Evolutionary conservation across 2,329 filamentous ascomycete species (phyloP).

Genomic region (Scolecobasidium constrictum): DNA sequence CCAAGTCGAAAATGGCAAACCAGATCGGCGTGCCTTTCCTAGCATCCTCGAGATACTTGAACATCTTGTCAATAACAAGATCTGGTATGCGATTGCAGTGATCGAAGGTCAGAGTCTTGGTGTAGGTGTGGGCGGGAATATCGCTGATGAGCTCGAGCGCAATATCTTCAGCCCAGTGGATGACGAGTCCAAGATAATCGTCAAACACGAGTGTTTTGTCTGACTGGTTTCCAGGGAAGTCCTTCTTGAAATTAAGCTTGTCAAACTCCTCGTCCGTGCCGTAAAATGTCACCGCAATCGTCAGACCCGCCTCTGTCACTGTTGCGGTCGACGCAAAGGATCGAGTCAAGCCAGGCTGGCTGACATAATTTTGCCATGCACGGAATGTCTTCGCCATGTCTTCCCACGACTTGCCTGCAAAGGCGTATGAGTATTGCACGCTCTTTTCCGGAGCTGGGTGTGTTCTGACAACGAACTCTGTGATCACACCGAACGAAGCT

Average conservation of each 20-base stretch:
- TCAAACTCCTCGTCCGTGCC: slow-evolving; percentile 47
- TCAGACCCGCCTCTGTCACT: slow-evolving; percentile 40
- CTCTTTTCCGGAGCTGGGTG: slow-evolving; percentile 44
- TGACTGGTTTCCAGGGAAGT: slow-evolving; percentile 12
- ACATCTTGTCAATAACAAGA: slow-evolving; percentile 36
- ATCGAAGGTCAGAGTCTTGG: slow-evolving; percentile 46
- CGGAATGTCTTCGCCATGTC: slow-evolving; percentile 26
- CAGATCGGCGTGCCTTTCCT: slow-evolving; percentile 44
- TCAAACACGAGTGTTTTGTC: not conserved
- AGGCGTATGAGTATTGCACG: slow-evolving; percentile 34
- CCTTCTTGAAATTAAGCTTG: slow-evolving; percentile 19
- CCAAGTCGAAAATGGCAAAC: slow-evolving; percentile 52
- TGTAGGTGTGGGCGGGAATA: slow-evolving; percentile 10
- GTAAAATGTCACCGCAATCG: slow-evolving; percentile 52
- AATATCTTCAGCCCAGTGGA: not conserved
- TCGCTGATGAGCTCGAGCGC: not conserved
- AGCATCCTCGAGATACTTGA: slow-evolving; percentile 41
- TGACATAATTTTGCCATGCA: slow-evolving; percentile 47
- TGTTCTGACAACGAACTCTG: slow-evolving; percentile 46
- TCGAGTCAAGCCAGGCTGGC: slow-evolving; percentile 43
- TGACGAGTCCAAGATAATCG: not conserved
- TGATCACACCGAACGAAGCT: slow-evolving; percentile 46
- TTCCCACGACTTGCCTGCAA: slow-evolving; percentile 23
- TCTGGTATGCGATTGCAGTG: slow-evolving; percentile 37
- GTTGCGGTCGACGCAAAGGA: slow-evolving; percentile 49